These are phyloP conservation scores for Oehlia diaphana DNA, from an alignment of 192 early-diverging fungal genomes.

Conservation along the genomic window DNA sequence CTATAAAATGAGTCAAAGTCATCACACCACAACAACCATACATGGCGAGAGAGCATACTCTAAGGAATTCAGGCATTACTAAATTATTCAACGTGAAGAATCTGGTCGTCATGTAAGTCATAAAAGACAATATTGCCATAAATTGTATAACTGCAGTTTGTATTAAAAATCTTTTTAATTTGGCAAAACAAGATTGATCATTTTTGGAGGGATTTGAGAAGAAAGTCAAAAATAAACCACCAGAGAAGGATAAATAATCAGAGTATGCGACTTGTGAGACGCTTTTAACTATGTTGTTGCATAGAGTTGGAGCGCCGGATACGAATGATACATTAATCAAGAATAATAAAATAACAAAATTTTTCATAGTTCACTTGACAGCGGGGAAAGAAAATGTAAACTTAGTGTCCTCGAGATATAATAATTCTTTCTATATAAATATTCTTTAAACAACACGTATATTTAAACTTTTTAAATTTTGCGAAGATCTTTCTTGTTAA, in stretches of 20 bases:
- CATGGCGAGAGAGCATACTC: not conserved
- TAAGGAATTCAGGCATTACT: not conserved
- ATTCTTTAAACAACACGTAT: too few species aligned
- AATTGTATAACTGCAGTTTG: slow-evolving; percentile 12
- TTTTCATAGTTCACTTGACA: too few species aligned
- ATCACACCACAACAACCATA: not conserved
- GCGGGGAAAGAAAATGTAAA: too few species aligned
- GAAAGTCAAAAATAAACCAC: slow-evolving; percentile 1
- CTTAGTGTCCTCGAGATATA: too few species aligned
- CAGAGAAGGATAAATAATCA: slow-evolving; percentile 12
- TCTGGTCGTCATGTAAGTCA: slow-evolving; percentile 9
- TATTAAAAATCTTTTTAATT: not conserved
- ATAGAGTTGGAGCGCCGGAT: not conserved
- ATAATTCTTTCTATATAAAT: too few species aligned
- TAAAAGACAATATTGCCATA: not conserved
- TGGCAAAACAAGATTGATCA: not conserved
- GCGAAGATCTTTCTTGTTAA: too few species aligned
- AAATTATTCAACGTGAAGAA: slow-evolving; percentile 1
- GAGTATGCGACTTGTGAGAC: not conserved
- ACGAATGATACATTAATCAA: too few species aligned
- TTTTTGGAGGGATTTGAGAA: not conserved
- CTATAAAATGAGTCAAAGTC: not conserved
- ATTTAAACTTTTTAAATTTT: too few species aligned
- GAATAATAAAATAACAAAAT: too few species aligned
- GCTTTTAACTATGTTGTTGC: not conserved